Evolutionary conservation across 2,329 filamentous ascomycete species (phyloP).

Genomic region (Colletotrichum liaoningense): DNA sequence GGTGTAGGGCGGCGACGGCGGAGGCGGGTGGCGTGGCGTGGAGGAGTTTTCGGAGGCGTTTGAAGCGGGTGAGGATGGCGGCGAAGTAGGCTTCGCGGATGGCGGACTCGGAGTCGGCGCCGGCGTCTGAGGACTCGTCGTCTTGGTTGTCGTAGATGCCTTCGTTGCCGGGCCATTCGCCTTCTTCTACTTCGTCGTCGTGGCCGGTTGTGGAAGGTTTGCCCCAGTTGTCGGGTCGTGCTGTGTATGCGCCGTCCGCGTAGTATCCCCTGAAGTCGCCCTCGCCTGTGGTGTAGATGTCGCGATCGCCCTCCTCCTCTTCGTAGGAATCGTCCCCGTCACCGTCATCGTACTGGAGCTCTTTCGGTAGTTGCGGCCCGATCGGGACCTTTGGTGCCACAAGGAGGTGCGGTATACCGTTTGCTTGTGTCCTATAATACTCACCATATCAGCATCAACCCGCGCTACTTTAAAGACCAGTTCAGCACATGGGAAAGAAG

Average conservation of each 20-base stretch:
- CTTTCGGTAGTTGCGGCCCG: slow-evolving; percentile 61
- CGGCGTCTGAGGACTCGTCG: slow-evolving; percentile 41
- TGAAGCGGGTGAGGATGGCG: slow-evolving; percentile 74
- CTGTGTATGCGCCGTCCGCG: slow-evolving; percentile 83
- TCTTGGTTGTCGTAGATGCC: slow-evolving; percentile 38
- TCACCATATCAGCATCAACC: slow-evolving; percentile 63
- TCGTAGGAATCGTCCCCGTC: slow-evolving; percentile 42
- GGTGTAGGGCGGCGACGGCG: slow-evolving; percentile 63
- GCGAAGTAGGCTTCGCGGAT: slow-evolving; percentile 76
- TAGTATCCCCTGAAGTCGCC: slow-evolving; percentile 75
- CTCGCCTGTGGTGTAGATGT: slow-evolving; percentile 59
- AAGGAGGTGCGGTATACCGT: slow-evolving; percentile 76
- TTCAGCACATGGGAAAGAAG: slow-evolving; percentile 43
- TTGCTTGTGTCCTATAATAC: slow-evolving; percentile 78
- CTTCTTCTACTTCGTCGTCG: slow-evolving; percentile 39
- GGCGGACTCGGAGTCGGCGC: slow-evolving; percentile 43
- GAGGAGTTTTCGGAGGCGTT: slow-evolving; percentile 71
- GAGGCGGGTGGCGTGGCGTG: slow-evolving; percentile 64
- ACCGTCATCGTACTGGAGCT: slow-evolving; percentile 47
- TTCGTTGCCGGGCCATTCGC: slow-evolving; percentile 41
- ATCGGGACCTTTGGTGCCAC: slow-evolving; percentile 68
- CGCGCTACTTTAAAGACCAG: slow-evolving; percentile 10
- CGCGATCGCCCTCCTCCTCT: slow-evolving; percentile 50
- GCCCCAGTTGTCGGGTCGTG: slow-evolving; percentile 57
- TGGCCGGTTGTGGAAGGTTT: slow-evolving; percentile 43